These are phyloP conservation scores for Aspergillus proliferans DNA, from an alignment of 2,329 filamentous ascomycete species.

Conservation along the genomic window DNA sequence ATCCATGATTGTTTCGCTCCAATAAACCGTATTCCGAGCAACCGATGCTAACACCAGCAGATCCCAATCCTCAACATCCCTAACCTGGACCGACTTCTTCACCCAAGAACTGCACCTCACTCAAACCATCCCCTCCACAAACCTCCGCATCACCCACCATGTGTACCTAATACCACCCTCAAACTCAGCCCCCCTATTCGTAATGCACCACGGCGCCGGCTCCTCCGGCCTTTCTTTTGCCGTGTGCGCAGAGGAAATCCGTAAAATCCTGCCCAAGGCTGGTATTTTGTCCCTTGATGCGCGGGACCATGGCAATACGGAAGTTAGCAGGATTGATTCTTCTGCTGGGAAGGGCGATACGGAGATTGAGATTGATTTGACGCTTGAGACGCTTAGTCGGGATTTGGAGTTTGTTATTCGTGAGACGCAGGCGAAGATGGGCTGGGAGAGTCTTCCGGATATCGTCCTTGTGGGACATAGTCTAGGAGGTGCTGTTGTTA, in stretches of 20 bases:
- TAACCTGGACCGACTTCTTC: constrained; percentile 87
- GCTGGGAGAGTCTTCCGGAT: constrained; percentile 67
- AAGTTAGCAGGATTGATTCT: constrained; percentile 23
- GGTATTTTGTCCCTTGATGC: constrained; percentile 83
- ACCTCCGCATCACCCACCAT: constrained; percentile 60
- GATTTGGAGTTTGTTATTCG: constrained; percentile 68
- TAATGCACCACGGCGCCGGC: constrained; percentile 91
- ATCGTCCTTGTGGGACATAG: constrained; percentile 85
- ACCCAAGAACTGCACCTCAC: constrained; percentile 73
- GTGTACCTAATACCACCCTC: constrained; percentile 77
- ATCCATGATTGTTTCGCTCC: too few species aligned
- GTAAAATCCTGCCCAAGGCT: constrained; percentile 67
- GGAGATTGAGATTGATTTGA: constrained; percentile 55
- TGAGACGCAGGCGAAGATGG: constrained; percentile 61
- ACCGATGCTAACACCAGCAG: background rate
- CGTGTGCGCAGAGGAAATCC: constrained; percentile 68
- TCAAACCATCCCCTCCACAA: constrained; percentile 27
- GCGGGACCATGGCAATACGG: constrained; percentile 73
- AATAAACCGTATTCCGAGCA: background rate
- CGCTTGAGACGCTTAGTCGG: constrained; percentile 62
- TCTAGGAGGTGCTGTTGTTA: constrained; percentile 84
- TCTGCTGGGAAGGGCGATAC: constrained; percentile 11
- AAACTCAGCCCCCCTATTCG: constrained; percentile 71
- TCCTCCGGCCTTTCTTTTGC: constrained; percentile 92
- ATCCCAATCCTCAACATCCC: constrained; percentile 48